Percentiles rank a stretch among this genome's conserved stretches.
These are phyloP conservation scores for Ilyonectria robusta DNA, from an alignment of 2,329 filamentous ascomycete species.

Conservation along the genomic window DNA sequence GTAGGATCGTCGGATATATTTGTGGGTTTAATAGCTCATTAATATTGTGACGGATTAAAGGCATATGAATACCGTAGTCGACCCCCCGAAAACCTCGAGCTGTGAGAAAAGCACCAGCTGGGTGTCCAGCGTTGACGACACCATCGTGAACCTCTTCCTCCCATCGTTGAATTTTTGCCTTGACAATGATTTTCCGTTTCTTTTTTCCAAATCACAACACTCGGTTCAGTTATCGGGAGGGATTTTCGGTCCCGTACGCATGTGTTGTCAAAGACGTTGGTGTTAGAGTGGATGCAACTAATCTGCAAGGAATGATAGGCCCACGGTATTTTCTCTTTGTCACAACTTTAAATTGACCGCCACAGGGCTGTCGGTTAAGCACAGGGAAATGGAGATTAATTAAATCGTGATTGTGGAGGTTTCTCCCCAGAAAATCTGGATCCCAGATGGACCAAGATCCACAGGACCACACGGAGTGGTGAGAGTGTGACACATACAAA, in stretches of 20 bases:
- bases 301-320: too few species aligned
- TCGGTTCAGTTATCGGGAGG: too few species aligned
- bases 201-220: too few species aligned
- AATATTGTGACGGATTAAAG: not conserved
- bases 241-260: not conserved
- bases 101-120: too few species aligned
- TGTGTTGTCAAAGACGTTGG: too few species aligned
- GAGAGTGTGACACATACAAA: conserved; percentile 20
- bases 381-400: not conserved
- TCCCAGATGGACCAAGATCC: not conserved
- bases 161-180: too few species aligned
- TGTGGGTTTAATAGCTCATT: not conserved
- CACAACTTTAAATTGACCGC: not conserved
- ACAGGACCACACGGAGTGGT: conserved; percentile 2
- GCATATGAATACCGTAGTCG: not conserved
- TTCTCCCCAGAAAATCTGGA: conserved; percentile 1
- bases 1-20: not conserved
- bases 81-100: too few species aligned
- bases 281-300: too few species aligned
- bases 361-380: not conserved
- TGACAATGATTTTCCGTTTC: too few species aligned
- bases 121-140: too few species aligned
- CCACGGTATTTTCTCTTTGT: not conserved
- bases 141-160: too few species aligned
- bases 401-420: not conserved